Base-by-base conservation (phyloP, 2,329 filamentous ascomycete species). In the Trichoderma brevicompactum region DNA sequence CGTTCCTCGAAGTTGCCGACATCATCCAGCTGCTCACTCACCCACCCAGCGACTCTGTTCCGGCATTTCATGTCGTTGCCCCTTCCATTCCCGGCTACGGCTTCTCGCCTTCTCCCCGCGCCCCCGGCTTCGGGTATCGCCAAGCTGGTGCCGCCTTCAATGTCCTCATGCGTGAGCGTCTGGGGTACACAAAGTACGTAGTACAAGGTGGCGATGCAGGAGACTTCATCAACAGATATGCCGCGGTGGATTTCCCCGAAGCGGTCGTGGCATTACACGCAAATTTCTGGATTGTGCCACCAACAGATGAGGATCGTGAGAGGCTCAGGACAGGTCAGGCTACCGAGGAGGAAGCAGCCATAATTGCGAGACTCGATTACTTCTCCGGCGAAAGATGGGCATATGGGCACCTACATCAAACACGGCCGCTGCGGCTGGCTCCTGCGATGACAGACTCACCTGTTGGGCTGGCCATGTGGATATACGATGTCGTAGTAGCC, bases 1-100 rank as follows among this genome's bases (percentile, higher is more conserved):
- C 84, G 68, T 92, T 90, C 72, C 73, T 89, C 50, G 89, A 92
- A 75, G 87, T 87, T 1, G 76, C 78, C 19, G 90, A 89, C 71
- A 77, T 92, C 52, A 78, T 92, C 6, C 81, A 80, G 0, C 75
- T 80, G 0, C 75, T 85, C n/a, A 76, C 76, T 0, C 71, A 76
- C 1, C 38, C 77, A 71, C 7, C 69, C 12, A 28, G 75, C 69
- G 34, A 56, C 13, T 43, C 61, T 15, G 41, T 10, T 8, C 53
- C 80, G 75, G 52, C 81, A 0, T 89, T 88, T 68, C 81, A 88
- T 65, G 76, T 87, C 10, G 81, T 89, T 0, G 84, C 84, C 0
- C 86, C 86, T 0, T 86, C 82, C 4, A 75, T 89, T 1, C 85
- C 86, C 79, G 83, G 69, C 82, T 86, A 75, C 81, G 75, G 70